Base-by-base conservation (phyloP, 768 basidiomycete species). In the Dacryopinax spathularia region DNA sequence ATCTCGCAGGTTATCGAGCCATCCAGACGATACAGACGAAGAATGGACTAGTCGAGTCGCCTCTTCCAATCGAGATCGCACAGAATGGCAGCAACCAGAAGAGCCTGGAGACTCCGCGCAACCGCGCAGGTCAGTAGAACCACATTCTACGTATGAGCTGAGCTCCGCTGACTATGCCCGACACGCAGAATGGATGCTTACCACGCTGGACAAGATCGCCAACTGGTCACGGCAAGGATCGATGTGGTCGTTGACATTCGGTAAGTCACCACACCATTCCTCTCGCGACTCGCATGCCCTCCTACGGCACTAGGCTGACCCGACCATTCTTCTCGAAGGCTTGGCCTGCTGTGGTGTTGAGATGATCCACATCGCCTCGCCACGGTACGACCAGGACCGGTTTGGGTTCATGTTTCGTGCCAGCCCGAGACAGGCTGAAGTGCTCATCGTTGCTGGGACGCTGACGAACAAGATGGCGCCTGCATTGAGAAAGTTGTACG, bases 391-490 rank as follows among this genome's bases (percentile, higher is more conserved):
- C 75, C 96, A 98, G 74, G 96, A 99, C 74, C 84, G 96, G 65
- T 79, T 99, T 34, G 96, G 96, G 67, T 86, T 98, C 64, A 89
- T 99, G 43, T 99, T 99, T 80, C 91, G 96, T 78, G 96, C 95
- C n/a, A 91, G 88, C 78, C 96, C 96, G 44, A 87, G 96, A 66
- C 91, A 97, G 77, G 90, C 89, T 65, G 92, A 96, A 71, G 88
- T 96, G 72, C 97, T 97, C 95, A 99, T 99, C 72, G 95, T 99
- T 43, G 94, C 95, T 56, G 96, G 96, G 34, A 99, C 96, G 0
- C 77, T 99, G 70, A 99, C 96, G 66, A 99, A 99, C 80, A 98
- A 99, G 79, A 99, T 99, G 96, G 96, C 94, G 2, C 96, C 96
- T 37, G 95, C 96, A 7, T 74, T 99, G 72, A 83, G 96, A 70